Evolutionary conservation across 192 early-diverging fungal genomes (phyloP), one percentile per base, ranked within the genome.

Genomic region (Gigaspora rosea): DNA sequence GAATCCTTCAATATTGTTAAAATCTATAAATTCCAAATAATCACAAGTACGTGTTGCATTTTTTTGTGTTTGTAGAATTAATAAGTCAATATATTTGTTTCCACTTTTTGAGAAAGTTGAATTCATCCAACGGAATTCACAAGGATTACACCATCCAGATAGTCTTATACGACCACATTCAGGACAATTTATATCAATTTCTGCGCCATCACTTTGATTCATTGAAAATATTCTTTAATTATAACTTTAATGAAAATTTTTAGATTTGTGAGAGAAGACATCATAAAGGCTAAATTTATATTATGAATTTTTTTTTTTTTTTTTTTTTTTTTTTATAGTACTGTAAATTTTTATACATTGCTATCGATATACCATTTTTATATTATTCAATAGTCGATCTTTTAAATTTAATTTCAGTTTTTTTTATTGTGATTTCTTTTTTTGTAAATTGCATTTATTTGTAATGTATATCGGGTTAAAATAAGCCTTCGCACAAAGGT

Each of bases 21-120:
- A 70, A 16, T 46, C 16, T 35, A 70, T 70, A 10, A 15, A 70
- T 47, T 50, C 47, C 41, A 70, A 50, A 70, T 49, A 46, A 46
- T 70, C 68, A 3, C 48, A 22, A 22, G 15, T 20, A 8, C 15
- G 15, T 9, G 11, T 1, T 10, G 68, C 35, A 18, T 51, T 22
- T 16, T 20, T 18, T 49, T 70, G 68, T 10, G 68, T 48, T 16
- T n/a, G 16, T 20, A 46, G 15, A 3, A 70, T 49, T 16, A 70
- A 20, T 50, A 8, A 0, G n/a, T 70, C 20, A 9, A 70, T 16
- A 8, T 50, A 8, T 12, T 16, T 8, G 8, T 49, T 70, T 70
- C 46, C 68, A 27, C 68, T 70, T 35, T 1, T 49, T 41, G 35
- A 70, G 6, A 18, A 4, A 1, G 52, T 18, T 18, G 12, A 56